phyloP scores from a whole-genome alignment of 2,329 filamentous ascomycete genomes.

The Cladosporium halotolerans region DNA sequence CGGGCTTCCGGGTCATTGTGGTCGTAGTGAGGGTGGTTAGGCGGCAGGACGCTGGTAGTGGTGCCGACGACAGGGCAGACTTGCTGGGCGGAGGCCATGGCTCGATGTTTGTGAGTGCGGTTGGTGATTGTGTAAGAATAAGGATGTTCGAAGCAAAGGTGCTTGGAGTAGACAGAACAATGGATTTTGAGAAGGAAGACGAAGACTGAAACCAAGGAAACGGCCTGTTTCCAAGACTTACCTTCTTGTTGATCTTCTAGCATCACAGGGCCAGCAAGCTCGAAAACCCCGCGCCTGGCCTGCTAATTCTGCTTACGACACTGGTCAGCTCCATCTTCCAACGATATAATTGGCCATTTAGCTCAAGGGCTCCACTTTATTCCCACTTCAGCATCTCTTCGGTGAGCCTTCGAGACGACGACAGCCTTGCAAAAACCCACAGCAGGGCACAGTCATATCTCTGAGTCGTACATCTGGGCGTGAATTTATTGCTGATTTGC shows the following conservation, averaged over 20 bases:
- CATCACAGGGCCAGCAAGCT: slow-evolving; percentile 1
- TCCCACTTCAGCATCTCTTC: background rate
- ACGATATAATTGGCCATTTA: background rate
- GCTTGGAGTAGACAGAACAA: background rate
- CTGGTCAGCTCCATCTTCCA: background rate
- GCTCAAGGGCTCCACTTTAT: background rate
- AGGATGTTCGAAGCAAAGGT: too few relatives aligned
- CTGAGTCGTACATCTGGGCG: too few relatives aligned
- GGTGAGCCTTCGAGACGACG: background rate
- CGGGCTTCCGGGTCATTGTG: slow-evolving; percentile 35
- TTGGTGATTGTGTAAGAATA: too few relatives aligned
- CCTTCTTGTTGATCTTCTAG: background rate
- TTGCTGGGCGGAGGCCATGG: slow-evolving; percentile 11
- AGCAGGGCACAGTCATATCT: too few relatives aligned
- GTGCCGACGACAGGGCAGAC: slow-evolving; percentile 15
- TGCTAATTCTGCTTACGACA: slow-evolving; percentile 5
- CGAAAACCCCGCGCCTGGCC: slow-evolving; percentile 2
- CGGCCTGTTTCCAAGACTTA: background rate
- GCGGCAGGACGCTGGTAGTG: slow-evolving; percentile 12
- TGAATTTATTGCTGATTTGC: too few relatives aligned
- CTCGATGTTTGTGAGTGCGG: background rate
- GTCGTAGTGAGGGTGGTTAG: slow-evolving; percentile 25
- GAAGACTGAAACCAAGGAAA: background rate
- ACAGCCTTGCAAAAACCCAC: too few relatives aligned
- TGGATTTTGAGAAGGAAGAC: background rate